These are phyloP conservation scores for Colletotrichum zoysiae DNA, from an alignment of 2,329 filamentous ascomycete genomes.

Conservation along the genomic window DNA sequence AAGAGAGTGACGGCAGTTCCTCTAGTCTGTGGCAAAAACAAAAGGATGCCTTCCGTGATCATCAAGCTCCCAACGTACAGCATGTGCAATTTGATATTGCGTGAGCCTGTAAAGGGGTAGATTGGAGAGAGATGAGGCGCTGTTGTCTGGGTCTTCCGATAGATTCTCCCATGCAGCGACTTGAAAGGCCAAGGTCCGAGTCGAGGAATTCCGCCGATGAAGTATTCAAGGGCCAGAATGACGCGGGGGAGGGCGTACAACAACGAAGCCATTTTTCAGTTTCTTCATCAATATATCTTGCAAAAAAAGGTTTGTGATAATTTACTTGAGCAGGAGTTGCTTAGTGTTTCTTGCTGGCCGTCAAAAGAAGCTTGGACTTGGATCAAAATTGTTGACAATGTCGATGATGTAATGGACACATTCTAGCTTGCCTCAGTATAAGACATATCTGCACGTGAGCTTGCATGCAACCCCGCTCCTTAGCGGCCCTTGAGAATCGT, in stretches of 20 bases:
- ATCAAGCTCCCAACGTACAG: conserved; percentile 11
- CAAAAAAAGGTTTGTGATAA: too few relatives aligned
- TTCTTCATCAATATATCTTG: background rate
- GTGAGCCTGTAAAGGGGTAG: conserved; percentile 21
- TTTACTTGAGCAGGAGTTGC: too few relatives aligned
- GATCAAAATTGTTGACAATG: background rate
- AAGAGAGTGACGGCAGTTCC: background rate
- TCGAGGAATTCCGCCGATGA: conserved; percentile 31
- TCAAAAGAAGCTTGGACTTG: too few relatives aligned
- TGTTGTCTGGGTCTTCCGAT: conserved; percentile 29
- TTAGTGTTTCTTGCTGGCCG: too few relatives aligned
- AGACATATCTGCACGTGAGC: conserved; percentile 6
- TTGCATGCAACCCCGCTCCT: background rate
- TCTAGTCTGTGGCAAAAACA: background rate
- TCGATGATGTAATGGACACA: conserved; percentile 7
- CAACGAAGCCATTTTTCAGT: background rate
- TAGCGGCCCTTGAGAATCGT: background rate
- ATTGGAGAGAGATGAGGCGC: conserved; percentile 21
- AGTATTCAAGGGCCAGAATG: conserved; percentile 18
- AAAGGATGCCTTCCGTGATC: conserved; percentile 5
- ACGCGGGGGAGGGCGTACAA: conserved; percentile 6
- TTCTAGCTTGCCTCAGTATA: background rate
- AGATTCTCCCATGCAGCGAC: conserved; percentile 26
- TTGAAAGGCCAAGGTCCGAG: conserved; percentile 27
- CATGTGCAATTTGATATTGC: conserved; percentile 19